phyloP scores from a whole-genome alignment of 2,329 filamentous ascomycete genomes.

The Aureobasidium sp. region DNA sequence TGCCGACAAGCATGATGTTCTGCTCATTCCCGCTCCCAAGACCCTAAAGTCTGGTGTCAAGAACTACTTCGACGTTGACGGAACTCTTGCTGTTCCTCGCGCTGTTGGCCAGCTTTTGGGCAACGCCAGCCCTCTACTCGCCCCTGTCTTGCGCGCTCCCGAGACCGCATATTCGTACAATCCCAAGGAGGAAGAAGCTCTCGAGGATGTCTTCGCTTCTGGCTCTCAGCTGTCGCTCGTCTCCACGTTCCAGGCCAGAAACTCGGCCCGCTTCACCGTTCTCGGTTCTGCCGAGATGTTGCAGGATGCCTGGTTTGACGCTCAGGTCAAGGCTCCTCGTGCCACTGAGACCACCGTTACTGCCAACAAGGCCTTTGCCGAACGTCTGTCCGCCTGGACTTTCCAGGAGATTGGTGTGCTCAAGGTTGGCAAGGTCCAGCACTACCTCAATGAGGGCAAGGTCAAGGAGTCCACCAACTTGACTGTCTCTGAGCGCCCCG shows the following conservation, averaged over 20 bases:
- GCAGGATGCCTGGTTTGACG: constrained; percentile 81
- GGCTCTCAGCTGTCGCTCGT: constrained; percentile 78
- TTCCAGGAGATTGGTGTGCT: constrained; percentile 92
- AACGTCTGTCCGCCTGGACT: constrained; percentile 83
- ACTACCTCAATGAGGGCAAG: constrained; percentile 56
- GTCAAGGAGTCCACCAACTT: constrained; percentile 27
- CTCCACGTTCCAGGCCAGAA: constrained; percentile 83
- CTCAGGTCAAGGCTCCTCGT: constrained; percentile 56
- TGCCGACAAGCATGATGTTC: constrained; percentile 77
- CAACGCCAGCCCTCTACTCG: constrained; percentile 64
- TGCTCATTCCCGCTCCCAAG: constrained; percentile 66
- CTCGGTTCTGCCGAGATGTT: constrained; percentile 82
- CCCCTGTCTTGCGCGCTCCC: constrained; percentile 75
- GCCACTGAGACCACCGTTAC: constrained; percentile 54
- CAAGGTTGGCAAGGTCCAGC: constrained; percentile 74
- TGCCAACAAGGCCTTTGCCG: constrained; percentile 77
- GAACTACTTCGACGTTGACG: constrained; percentile 67
- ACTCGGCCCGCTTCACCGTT: constrained; percentile 82
- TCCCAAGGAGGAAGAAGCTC: constrained; percentile 70
- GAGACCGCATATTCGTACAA: constrained; percentile 89
- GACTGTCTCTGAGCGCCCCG: constrained; percentile 23
- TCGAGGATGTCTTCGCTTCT: constrained; percentile 79
- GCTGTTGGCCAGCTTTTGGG: constrained; percentile 77
- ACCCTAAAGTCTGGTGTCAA: constrained; percentile 61
- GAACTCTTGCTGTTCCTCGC: constrained; percentile 72